Evolutionary conservation across 2,329 filamentous ascomycete species (phyloP), one percentile per base, ranked within the genome.

Genomic region (Sclerotinia trifoliorum): DNA sequence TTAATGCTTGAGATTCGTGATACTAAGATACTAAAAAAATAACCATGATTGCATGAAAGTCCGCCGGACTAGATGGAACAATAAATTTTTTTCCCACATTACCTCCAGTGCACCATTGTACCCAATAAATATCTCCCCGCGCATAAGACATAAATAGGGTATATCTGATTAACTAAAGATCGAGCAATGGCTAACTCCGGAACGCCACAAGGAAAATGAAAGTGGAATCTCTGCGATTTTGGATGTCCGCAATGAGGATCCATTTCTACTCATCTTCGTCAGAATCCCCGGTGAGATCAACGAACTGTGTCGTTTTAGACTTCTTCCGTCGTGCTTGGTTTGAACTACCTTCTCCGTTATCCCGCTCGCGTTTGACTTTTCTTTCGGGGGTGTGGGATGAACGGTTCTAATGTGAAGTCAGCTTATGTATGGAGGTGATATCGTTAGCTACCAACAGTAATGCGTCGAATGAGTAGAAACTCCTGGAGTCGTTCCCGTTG

Each of bases 391-490:
- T 57, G 7, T 57, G n/a, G 24, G 39, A 46, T 26, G 21, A 7
- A 39, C 29, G 11, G 11, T 1, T 4, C 64, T 66, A 39, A 2
- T 32, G 5, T 19, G 13, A 7, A 0, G 42, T 46, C 32, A 39
- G 46, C 42, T n/a, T 15, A 13, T 24, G 24, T 51, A 21, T 26
- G 10, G 13, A 42, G 17, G 39, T 26, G 5, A 11, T 0, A 39
- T 19, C 1, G 3, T 5, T 51, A 15, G n/a, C 15, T 52, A 48
- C 62, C 67, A 26, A 26, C 55, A 44, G 66, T 56, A 17, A 52
- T 51, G 7, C 67, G 62, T 32, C n/a, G n/a, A n/a, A n/a, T n/a
- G n/a, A n/a, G n/a, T n/a, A 68, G 24, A 35, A 68, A 68, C 5
- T 21, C 26, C 29, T 61, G n/a, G 2, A 68, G 19, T 11, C 54